phyloP scores from a whole-genome alignment of 2,329 filamentous ascomycete species.

The Lomentospora prolificans region DNA sequence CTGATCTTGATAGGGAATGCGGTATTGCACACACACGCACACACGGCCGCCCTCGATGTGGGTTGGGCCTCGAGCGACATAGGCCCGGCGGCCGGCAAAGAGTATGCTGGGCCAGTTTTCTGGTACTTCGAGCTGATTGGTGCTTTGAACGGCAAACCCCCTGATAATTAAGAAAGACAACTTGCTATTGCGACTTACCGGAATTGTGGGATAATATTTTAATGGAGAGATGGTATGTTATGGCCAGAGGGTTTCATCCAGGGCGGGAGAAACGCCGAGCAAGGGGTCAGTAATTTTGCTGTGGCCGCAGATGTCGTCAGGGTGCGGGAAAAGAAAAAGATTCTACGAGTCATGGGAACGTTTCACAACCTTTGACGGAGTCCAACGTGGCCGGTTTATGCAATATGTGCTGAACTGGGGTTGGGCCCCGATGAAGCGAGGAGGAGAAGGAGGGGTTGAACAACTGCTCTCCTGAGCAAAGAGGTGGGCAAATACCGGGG shows the following conservation, averaged over 20 bases:
- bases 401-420: not conserved
- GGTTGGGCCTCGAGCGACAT: not conserved
- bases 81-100: not conserved
- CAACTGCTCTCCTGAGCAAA: not conserved
- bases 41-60: not conserved
- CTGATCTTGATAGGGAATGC: not conserved
- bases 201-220: not conserved
- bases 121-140: not conserved
- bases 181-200: not conserved
- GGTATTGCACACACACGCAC: not conserved
- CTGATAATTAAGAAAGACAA: not conserved
- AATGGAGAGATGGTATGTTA: not conserved
- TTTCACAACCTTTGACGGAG: conserved; percentile 10
- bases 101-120: not conserved
- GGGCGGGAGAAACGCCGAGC: not conserved
- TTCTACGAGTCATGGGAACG: not conserved
- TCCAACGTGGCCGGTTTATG: not conserved
- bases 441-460: not conserved
- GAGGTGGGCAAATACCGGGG: conserved; percentile 10
- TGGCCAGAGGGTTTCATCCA: not conserved
- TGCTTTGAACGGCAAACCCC: not conserved
- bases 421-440: not conserved
- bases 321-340: not conserved
- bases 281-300: not conserved
- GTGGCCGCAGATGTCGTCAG: not conserved